Evolutionary conservation across 1,139 yeast genomes (phyloP).

Genomic region (Saccharomycopsis phalli): DNA sequence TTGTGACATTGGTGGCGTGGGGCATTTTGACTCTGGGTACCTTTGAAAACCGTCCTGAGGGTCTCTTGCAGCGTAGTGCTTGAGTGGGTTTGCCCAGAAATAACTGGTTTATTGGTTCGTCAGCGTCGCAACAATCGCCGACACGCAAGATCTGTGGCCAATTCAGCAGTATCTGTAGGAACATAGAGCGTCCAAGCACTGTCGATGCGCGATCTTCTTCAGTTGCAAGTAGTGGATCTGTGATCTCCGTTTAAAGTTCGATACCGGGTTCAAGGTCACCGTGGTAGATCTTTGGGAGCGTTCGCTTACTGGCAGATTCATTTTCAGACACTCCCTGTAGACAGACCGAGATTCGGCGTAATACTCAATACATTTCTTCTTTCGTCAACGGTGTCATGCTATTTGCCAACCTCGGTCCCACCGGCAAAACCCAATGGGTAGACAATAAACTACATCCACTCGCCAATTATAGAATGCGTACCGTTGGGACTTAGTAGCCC

Average conservation of each 20-base stretch:
- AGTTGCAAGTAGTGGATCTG: conserved; percentile 56
- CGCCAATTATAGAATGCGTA: conserved; percentile 70
- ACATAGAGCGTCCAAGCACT: conserved; percentile 31
- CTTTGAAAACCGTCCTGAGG: too few species aligned
- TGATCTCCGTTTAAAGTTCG: conserved; percentile 45
- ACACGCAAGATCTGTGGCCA: conserved; percentile 56
- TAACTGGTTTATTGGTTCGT: conserved; percentile 48
- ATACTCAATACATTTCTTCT: too few species aligned
- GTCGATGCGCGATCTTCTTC: background rate
- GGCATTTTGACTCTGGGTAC: too few species aligned
- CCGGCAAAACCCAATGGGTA: conserved; percentile 71
- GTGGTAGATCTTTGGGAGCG: conserved; percentile 92
- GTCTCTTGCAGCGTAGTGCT: too few species aligned
- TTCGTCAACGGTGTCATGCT: too few species aligned
- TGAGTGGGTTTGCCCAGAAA: conserved; percentile 59
- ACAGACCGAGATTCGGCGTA: background rate
- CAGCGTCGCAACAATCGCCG: conserved; percentile 74
- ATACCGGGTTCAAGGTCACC: conserved; percentile 71
- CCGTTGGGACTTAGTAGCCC: conserved; percentile 84
- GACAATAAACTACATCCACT: conserved; percentile 46
- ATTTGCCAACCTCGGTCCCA: conserved; percentile 67
- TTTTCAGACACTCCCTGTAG: too few species aligned
- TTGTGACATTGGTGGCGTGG: too few species aligned
- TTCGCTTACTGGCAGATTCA: conserved; percentile 64
- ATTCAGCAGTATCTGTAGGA: conserved; percentile 43